Conservation (phyloP, 2,329 filamentous ascomycete genomes). For the Penicillium sp. region DNA sequence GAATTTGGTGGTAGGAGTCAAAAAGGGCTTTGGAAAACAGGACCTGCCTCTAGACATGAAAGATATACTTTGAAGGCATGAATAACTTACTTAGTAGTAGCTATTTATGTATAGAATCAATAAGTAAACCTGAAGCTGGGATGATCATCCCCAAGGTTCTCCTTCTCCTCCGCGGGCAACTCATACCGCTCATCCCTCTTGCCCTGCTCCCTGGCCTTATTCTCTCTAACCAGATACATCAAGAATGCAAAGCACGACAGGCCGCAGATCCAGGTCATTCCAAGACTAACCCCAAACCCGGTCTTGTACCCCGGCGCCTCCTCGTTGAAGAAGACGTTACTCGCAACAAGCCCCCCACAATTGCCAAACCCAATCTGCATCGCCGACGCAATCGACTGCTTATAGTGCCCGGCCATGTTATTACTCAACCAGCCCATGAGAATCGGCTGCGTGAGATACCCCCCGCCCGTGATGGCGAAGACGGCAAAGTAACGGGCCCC, state of each 20-base stretch:
- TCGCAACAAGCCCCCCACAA: slow-evolving; percentile 49
- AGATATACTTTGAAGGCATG: no score
- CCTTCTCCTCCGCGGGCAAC: slow-evolving; percentile 4
- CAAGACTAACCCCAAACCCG: slow-evolving; percentile 45
- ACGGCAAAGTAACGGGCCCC: slow-evolving; percentile 30
- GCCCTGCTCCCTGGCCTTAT: slow-evolving; percentile 14
- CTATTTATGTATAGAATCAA: slow-evolving; percentile 2
- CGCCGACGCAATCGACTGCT: slow-evolving; percentile 48
- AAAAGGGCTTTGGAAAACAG: no score
- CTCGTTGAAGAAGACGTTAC: slow-evolving; percentile 48
- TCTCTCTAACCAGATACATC: slow-evolving; percentile 19
- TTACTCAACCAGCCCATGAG: slow-evolving; percentile 44
- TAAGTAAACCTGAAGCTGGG: slow-evolving; percentile 22
- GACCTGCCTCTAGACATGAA: neutral
- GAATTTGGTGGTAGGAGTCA: no score
- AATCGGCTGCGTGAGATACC: slow-evolving; percentile 38
- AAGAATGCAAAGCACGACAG: slow-evolving; percentile 19
- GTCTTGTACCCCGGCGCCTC: slow-evolving; percentile 46
- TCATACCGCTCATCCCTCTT: slow-evolving; percentile 16
- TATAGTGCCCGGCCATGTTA: slow-evolving; percentile 48
- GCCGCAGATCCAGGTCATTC: slow-evolving; percentile 26
- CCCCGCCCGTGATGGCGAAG: slow-evolving; percentile 33
- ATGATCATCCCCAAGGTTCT: slow-evolving; percentile 22
- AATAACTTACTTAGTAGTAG: neutral
- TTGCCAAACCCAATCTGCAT: slow-evolving; percentile 52